phyloP scores from a whole-genome alignment of 75 land plant species.

The Pinus tabuliformis region DNA sequence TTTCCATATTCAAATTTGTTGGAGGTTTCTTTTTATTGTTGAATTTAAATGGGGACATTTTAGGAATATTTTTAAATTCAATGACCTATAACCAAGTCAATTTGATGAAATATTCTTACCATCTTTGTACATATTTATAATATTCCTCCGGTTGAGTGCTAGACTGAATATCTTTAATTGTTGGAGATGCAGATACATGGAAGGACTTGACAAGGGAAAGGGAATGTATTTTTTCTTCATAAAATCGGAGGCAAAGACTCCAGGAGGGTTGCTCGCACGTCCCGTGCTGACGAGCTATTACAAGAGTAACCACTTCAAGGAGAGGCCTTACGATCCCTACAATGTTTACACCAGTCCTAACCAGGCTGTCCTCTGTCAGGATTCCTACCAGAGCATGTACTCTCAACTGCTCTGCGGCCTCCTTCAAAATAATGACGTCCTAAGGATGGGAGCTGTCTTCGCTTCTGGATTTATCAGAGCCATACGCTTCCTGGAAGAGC shows the following conservation, averaged over 20 bases:
- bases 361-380: conserved; percentile 29
- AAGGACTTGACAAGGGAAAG: conserved; percentile 31
- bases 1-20: neutral
- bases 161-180: no score
- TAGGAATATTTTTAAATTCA: no score
- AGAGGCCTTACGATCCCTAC: conserved; percentile 22
- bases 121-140: neutral
- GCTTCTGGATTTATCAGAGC: conserved; percentile 29
- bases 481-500: conserved; percentile 22
- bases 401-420: conserved; percentile 46
- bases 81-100: no score
- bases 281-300: conserved; percentile 33
- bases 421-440: conserved; percentile 17
- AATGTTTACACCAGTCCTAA: conserved; percentile 26
- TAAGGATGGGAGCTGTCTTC: conserved; percentile 27
- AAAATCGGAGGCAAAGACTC: conserved; percentile 25
- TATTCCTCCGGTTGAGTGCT: no score
- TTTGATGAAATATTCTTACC: no score
- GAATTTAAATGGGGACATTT: no score
- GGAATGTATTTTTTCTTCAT: conserved; percentile 31
- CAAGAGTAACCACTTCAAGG: conserved; percentile 21
- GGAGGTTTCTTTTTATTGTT: no score
- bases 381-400: conserved; percentile 41
- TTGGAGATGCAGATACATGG: conserved; percentile 13
- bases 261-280: conserved; percentile 21